phyloP scores from a whole-genome alignment of 2,329 filamentous ascomycete species.

The Paraphaeosphaeria sporulosa region DNA sequence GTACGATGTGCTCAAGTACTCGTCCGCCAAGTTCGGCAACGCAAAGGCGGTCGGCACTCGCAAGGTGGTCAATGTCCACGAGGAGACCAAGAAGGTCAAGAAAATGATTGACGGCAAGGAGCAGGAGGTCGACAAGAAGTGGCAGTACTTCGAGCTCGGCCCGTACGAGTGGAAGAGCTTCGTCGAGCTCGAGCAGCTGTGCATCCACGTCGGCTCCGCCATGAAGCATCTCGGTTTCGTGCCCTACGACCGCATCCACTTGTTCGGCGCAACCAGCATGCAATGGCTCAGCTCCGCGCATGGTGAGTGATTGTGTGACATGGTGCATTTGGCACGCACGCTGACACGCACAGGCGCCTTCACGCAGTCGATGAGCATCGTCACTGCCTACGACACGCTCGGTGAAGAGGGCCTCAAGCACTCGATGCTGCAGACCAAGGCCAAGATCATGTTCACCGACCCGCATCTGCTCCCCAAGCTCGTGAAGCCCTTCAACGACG shows the following conservation, averaged over 20 bases:
- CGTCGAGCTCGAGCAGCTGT: constrained; percentile 76
- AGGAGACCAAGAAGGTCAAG: constrained; percentile 87
- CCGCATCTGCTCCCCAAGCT: constrained; percentile 71
- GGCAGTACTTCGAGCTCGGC: constrained; percentile 87
- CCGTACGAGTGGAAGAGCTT: constrained; percentile 80
- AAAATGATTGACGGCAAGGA: constrained; percentile 85
- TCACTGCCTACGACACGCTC: constrained; percentile 94
- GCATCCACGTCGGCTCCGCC: constrained; percentile 74
- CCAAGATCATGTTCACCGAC: constrained; percentile 86
- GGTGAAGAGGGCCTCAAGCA: constrained; percentile 85
- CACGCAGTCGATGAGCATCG: constrained; percentile 88
- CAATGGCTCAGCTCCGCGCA: constrained; percentile 88
- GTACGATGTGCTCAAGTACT: constrained; percentile 78
- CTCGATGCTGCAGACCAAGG: constrained; percentile 81
- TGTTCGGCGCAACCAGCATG: constrained; percentile 81
- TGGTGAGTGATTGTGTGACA: constrained; percentile 50
- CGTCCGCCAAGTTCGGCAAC: constrained; percentile 65
- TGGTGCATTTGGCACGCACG: not conserved
- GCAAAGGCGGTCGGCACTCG: constrained; percentile 69
- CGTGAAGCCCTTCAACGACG: constrained; percentile 62
- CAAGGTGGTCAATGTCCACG: constrained; percentile 77
- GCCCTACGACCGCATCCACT: constrained; percentile 73
- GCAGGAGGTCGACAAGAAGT: constrained; percentile 85
- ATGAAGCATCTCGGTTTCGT: constrained; percentile 77
- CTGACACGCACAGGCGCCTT: constrained; percentile 59